Evolutionary conservation across 1,139 yeast genomes (phyloP).

Genomic region (Candida sp.): DNA sequence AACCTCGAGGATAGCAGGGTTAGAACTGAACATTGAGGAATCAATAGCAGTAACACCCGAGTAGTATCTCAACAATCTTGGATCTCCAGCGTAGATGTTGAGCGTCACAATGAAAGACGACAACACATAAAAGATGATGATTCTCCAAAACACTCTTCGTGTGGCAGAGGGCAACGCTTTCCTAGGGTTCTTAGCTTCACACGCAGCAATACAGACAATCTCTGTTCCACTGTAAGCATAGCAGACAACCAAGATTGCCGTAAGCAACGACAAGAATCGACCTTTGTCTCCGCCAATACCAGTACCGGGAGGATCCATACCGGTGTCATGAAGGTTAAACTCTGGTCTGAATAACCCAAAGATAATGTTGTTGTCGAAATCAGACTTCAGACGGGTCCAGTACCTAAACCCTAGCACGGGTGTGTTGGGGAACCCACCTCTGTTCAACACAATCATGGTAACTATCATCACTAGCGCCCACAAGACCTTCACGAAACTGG

Average conservation of each 20-base stretch:
- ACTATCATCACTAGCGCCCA: constrained; percentile 60
- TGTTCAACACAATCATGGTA: constrained; percentile 65
- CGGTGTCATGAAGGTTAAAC: constrained; percentile 60
- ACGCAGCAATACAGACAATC: constrained; percentile 83
- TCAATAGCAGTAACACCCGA: constrained; percentile 38
- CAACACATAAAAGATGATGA: constrained; percentile 67
- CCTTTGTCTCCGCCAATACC: constrained; percentile 73
- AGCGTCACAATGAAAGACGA: constrained; percentile 76
- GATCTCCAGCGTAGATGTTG: constrained; percentile 78
- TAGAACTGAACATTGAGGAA: constrained; percentile 23
- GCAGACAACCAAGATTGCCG: constrained; percentile 67
- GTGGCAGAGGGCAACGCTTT: constrained; percentile 82
- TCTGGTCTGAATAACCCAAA: constrained; percentile 80
- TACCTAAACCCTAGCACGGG: constrained; percentile 61
- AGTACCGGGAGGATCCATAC: constrained; percentile 40
- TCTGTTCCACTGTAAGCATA: constrained; percentile 85
- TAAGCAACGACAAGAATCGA: constrained; percentile 63
- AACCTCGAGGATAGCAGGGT: constrained; percentile 39
- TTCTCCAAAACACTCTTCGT: constrained; percentile 73
- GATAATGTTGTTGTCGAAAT: constrained; percentile 48
- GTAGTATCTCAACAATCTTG: constrained; percentile 61
- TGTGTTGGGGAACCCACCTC: constrained; percentile 50
- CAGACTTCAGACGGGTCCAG: constrained; percentile 62
- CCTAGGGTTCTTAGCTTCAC: constrained; percentile 85
- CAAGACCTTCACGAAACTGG: constrained; percentile 63